A percentile compares a stretch with the other conserved stretches of the same genome.
These are phyloP conservation scores for Saccharomycopsis lassenensis DNA, from an alignment of 805 yeast species.

Conservation along the genomic window DNA sequence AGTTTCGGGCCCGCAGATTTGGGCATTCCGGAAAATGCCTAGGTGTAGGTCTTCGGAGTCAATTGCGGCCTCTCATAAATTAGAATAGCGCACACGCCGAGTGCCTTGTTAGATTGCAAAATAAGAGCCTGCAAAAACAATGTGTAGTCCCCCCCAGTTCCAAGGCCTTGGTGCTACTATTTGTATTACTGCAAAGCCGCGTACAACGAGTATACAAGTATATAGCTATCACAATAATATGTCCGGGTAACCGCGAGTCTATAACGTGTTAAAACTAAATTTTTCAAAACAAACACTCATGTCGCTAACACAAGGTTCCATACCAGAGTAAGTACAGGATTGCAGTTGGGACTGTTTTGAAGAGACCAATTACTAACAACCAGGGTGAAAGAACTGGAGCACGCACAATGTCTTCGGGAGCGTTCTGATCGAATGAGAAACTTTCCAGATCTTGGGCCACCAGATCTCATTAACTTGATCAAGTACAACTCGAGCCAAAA, in stretches of 20 bases:
- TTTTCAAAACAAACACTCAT: constrained; percentile 16
- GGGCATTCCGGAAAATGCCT: constrained; percentile 16
- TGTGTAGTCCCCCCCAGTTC: too few relatives aligned
- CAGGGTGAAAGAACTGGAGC: constrained; percentile 46
- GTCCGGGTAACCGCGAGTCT: constrained; percentile 3
- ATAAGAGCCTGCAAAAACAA: too few relatives aligned
- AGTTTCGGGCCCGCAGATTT: constrained; percentile 81
- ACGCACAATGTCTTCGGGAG: constrained; percentile 51
- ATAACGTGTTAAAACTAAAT: too few relatives aligned
- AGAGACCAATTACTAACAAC: background rate
- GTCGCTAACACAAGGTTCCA: constrained; percentile 44
- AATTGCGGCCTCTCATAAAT: too few relatives aligned
- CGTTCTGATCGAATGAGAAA: constrained; percentile 49
- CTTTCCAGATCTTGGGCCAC: constrained; percentile 63
- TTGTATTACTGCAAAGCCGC: too few relatives aligned
- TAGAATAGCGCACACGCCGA: too few relatives aligned
- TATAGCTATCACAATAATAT: too few relatives aligned
- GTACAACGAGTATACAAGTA: too few relatives aligned
- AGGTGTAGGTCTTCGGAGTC: too few relatives aligned
- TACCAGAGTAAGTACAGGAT: constrained; percentile 40
- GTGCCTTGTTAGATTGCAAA: too few relatives aligned
- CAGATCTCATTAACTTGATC: constrained; percentile 41
- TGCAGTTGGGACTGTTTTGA: background rate
- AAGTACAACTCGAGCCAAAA: constrained; percentile 30
- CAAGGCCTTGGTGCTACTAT: background rate